phyloP scores from a whole-genome alignment of 805 yeast genomes.

The Hanseniaspora lindneri region DNA sequence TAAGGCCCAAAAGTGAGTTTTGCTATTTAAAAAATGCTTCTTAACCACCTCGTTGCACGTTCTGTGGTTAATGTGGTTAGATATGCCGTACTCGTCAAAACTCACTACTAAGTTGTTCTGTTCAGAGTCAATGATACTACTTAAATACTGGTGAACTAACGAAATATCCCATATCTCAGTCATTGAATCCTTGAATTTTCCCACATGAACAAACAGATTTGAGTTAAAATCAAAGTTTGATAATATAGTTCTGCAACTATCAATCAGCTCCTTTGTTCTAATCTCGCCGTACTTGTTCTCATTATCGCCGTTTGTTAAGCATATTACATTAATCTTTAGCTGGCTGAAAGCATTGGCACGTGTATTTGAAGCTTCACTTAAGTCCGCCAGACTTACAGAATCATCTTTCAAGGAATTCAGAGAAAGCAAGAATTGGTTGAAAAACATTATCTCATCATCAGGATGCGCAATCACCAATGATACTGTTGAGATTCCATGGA shows the following conservation, averaged over 20 bases:
- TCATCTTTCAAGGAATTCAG: conserved; percentile 34
- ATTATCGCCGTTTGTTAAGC: conserved; percentile 62
- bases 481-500: conserved; percentile 21
- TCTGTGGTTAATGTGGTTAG: conserved; percentile 78
- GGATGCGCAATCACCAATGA: conserved; percentile 81
- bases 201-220: conserved; percentile 21
- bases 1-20: conserved; percentile 23
- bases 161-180: conserved; percentile 47
- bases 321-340: conserved; percentile 41
- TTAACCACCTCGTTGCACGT: conserved; percentile 45
- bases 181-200: conserved; percentile 58
- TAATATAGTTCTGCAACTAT: conserved; percentile 22
- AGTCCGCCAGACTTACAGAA: conserved; percentile 27
- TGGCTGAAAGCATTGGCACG: too few species aligned
- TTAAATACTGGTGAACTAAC: conserved; percentile 30
- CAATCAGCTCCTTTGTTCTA: conserved; percentile 47
- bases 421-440: conserved; percentile 63
- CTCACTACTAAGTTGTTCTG: background rate
- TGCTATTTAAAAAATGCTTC: conserved; percentile 7
- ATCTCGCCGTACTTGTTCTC: conserved; percentile 58
- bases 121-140: too few species aligned
- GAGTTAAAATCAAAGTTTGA: conserved; percentile 13
- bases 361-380: too few species aligned
- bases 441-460: conserved; percentile 97
- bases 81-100: conserved; percentile 73